A percentile compares a stretch with the other conserved stretches of the same genome.
phyloP scores from a whole-genome alignment of 768 basidiomycete genomes.

The Russula dissimulans region DNA sequence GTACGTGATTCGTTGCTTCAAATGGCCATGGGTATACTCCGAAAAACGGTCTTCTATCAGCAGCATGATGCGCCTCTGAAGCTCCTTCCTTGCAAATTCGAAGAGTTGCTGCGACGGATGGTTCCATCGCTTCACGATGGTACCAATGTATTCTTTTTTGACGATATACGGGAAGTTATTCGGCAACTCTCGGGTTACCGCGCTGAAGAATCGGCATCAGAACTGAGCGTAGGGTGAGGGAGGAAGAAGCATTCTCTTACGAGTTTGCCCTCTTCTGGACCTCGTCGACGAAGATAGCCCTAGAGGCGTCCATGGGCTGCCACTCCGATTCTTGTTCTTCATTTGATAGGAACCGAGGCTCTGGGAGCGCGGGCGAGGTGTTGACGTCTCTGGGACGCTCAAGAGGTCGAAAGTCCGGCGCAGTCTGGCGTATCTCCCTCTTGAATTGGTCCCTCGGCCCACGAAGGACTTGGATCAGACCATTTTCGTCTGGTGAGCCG shows the following conservation, averaged over 20 bases:
- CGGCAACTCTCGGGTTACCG: slow-evolving; percentile 59
- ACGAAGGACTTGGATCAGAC: slow-evolving; percentile 46
- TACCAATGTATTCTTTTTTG: slow-evolving; percentile 20
- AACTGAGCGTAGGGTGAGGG: not conserved
- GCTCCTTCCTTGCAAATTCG: not conserved
- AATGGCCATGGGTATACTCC: slow-evolving; percentile 16
- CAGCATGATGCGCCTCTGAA: slow-evolving; percentile 11
- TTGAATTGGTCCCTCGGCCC: slow-evolving; percentile 39
- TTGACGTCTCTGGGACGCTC: slow-evolving; percentile 6
- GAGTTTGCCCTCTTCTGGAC: slow-evolving; percentile 34
- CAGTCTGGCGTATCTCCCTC: slow-evolving; percentile 37
- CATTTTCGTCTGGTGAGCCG: slow-evolving; percentile 44
- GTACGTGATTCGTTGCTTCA: slow-evolving; percentile 18
- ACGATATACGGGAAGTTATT: slow-evolving; percentile 46
- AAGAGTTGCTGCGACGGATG: slow-evolving; percentile 19
- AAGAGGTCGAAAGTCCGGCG: slow-evolving; percentile 48
- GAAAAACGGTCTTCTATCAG: slow-evolving; percentile 21
- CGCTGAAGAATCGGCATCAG: slow-evolving; percentile 28
- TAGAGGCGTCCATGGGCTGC: not conserved
- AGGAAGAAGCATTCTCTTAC: slow-evolving; percentile 24
- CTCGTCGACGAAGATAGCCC: slow-evolving; percentile 38
- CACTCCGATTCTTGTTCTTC: slow-evolving; percentile 29
- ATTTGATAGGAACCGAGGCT: slow-evolving; percentile 29
- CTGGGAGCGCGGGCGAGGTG: not conserved
- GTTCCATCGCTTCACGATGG: slow-evolving; percentile 17